Base-by-base conservation (phyloP, 768 basidiomycete species). In the Mycena vulgaris region DNA sequence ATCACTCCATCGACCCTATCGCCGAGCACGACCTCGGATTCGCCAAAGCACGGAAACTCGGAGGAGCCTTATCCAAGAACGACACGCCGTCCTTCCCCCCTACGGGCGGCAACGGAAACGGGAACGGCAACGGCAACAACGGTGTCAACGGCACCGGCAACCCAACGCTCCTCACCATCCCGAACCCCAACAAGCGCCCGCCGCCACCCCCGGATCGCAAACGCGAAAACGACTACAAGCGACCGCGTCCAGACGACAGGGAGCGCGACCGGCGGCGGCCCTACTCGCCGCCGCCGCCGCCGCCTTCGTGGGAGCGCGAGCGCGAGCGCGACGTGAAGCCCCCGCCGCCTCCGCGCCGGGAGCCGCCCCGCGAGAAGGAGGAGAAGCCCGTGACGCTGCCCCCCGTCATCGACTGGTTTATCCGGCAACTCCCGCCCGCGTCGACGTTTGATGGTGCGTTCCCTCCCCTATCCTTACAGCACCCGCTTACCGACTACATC, bases 21-120 rank as follows among this genome's bases (percentile, higher is more conserved):
- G 95, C 96, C 2, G 86, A 90, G 17, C 90, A 92, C 42, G 97
- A 99, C 77, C 89, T 98, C 23, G 97, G 97, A 7, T 92, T 95
- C 72, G 89, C 92, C 3, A 81, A 88, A 74, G 86, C 83, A 6
- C 82, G 85, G 13, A 84, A 84, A 35, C 75, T 78, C 37, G 73
- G 75, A 14, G 58, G 60, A 25, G 17, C 37, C 11, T 23, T 21
- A 14, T 14, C 16, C 27, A 25, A 10, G 25, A 10, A n/a, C 21
- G n/a, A 47, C 23, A 28, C 19, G 21, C 21, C 60, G 11, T 35
- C 53, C 40, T 13, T 21, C 10, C n/a, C 66, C 9, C 19, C 60
- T 28, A 4, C 31, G 23, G 6, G n/a, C 42, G 27, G 14, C 21
- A n/a, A 8, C 30, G 27, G 30, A 14, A 33, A n/a, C 62, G 47